Evolutionary conservation across 2,329 filamentous ascomycete species (phyloP).

Genomic region (Coleophoma cylindrospora): DNA sequence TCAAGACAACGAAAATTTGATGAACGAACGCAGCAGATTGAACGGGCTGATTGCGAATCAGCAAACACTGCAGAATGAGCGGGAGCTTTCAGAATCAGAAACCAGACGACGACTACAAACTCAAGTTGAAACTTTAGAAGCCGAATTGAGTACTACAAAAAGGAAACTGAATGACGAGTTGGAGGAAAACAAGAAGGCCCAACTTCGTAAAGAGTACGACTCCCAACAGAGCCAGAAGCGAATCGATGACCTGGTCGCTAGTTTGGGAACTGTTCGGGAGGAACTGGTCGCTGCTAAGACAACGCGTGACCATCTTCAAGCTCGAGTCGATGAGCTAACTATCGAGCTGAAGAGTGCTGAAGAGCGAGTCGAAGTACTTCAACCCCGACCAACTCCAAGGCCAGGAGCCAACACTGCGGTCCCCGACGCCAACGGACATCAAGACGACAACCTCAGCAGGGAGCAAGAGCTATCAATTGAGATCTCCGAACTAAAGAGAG

Average conservation of each 20-base stretch:
- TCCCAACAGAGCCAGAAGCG: slow-evolving; percentile 82
- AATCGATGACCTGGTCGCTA: slow-evolving; percentile 85
- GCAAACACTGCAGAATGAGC: slow-evolving; percentile 87
- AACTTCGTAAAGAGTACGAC: slow-evolving; percentile 85
- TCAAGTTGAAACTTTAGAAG: slow-evolving; percentile 73
- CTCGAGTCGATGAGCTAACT: slow-evolving; percentile 80
- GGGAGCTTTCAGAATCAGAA: slow-evolving; percentile 79
- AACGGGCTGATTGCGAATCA: slow-evolving; percentile 79
- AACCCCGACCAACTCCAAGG: slow-evolving; percentile 69
- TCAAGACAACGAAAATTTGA: slow-evolving; percentile 80
- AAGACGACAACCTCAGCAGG: slow-evolving; percentile 53
- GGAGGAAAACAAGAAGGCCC: slow-evolving; percentile 78
- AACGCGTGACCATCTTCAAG: slow-evolving; percentile 81
- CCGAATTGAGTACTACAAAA: slow-evolving; percentile 73
- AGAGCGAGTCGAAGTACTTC: slow-evolving; percentile 76
- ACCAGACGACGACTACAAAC: slow-evolving; percentile 72
- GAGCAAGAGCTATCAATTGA: slow-evolving; percentile 82
- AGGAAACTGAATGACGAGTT: slow-evolving; percentile 77
- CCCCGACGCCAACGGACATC: slow-evolving; percentile 38
- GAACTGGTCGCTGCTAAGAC: slow-evolving; percentile 85
- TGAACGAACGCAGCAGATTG: slow-evolving; percentile 79
- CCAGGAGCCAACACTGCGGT: slow-evolving; percentile 39
- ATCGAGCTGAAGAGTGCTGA: slow-evolving; percentile 86
- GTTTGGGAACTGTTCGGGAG: slow-evolving; percentile 74
- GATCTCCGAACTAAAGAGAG: slow-evolving; percentile 79